phyloP scores from a whole-genome alignment of 805 yeast genomes.

The Saturnispora quitensis region DNA sequence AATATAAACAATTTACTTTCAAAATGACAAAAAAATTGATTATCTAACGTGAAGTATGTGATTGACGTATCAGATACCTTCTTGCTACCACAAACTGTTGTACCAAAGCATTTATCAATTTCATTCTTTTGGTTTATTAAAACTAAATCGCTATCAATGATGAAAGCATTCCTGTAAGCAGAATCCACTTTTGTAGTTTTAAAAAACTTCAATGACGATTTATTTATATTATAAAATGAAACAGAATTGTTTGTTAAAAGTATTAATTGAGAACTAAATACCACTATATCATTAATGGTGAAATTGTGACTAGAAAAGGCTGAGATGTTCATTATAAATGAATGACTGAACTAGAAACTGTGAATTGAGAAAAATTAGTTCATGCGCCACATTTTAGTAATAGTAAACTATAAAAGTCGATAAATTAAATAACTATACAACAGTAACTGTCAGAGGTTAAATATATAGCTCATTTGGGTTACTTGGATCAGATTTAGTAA shows the following conservation, averaged over 20 bases:
- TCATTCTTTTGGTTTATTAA: background rate
- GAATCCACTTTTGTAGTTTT: background rate
- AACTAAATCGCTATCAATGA: background rate
- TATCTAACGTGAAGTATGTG: background rate
- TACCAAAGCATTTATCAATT: background rate
- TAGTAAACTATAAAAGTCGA: background rate
- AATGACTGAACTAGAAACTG: too few relatives aligned
- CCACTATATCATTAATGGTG: background rate
- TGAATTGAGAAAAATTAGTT: background rate
- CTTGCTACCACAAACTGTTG: background rate
- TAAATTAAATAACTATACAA: background rate
- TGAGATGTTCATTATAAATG: background rate
- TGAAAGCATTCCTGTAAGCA: background rate
- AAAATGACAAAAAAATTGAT: background rate
- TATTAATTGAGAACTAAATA: background rate
- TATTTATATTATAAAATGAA: background rate
- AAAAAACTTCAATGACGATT: background rate
- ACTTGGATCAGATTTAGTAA: conserved; percentile 12
- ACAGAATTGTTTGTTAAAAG: background rate
- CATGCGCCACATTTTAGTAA: background rate
- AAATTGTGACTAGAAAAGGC: background rate
- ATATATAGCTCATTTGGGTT: conserved; percentile 25
- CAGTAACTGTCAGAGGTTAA: conserved; percentile 6
- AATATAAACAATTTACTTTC: background rate
- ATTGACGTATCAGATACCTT: too few relatives aligned